Base-by-base conservation (phyloP, 1,139 yeast species). In the Blastobotrys proliferans region DNA sequence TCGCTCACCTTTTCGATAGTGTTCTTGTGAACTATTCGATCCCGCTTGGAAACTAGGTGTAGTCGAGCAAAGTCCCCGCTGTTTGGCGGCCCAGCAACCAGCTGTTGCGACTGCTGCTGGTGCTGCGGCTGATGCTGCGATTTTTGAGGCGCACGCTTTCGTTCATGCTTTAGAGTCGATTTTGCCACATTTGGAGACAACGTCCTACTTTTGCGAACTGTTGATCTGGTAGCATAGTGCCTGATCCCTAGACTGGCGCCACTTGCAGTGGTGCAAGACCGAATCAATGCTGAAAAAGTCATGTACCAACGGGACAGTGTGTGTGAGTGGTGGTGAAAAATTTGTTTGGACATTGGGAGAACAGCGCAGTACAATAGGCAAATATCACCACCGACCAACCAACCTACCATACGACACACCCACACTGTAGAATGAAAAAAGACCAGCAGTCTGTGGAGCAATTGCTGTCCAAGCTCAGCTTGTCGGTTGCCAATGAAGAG, bases 1-100 rank as follows among this genome's bases (percentile, higher is more conserved):
- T 74, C 68, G 1, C 71, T 68, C 37, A 86, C 76, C 53, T 77
- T 77, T 1, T 68, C 62, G 2, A 79, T 65, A 16, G 71, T 53
- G 31, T 67, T 64, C 19, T 61, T 55, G 31, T 64, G 65, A 9
- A 56, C 48, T 3, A 52, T 52, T 17, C 72, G 50, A 19, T 61
- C 64, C 20, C 57, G 56, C 4, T 51, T 48, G 2, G 56, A 51
- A 20, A 70, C 61, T 6, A 54, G 53, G 26, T 60, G 56, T 29
- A 70, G 52, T 2, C 57, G 60, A 4, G 66, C 68, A 32, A 69
- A 66, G 21, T 54, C 51, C 29, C 63, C 62, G 26, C 55, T 51
- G 36, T 55, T 54, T 3, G 58, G 57, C 24, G 58, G 60, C 17
- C 58, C 59, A 9, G 42, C 43, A 33, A 51, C 35, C 30, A 34